Percentiles rank a stretch among this genome's conserved stretches.
Evolutionary conservation across 345 rosid genomes (phyloP).

Genomic region (Cardamine resedifolia): DNA sequence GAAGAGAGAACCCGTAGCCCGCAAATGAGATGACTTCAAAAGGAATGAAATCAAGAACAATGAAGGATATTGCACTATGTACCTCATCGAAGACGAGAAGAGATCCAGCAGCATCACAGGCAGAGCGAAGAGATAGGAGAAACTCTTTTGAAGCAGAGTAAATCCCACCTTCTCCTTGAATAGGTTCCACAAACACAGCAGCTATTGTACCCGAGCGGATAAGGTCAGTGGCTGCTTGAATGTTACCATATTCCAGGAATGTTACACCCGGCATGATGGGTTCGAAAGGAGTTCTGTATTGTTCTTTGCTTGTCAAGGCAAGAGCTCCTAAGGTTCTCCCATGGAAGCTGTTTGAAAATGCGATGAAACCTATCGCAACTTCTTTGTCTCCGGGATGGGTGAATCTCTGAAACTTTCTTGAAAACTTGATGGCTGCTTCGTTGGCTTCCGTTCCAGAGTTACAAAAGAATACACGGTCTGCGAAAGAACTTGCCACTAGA

Average conservation of each 20-base stretch:
- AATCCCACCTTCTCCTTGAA: constrained; percentile 98
- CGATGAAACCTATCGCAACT: constrained; percentile 65
- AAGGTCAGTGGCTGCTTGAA: constrained; percentile 54
- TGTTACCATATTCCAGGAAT: constrained; percentile 79
- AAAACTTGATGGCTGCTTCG: constrained; percentile 94
- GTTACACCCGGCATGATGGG: constrained; percentile 99
- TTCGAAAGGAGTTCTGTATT: constrained; percentile 81
- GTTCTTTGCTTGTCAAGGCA: constrained; percentile 90
- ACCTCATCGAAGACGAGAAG: constrained; percentile 89
- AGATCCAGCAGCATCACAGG: constrained; percentile 78
- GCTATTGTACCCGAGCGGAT: constrained; percentile 63
- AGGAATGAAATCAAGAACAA: background rate
- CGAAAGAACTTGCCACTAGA: constrained; percentile 71
- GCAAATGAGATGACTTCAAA: background rate
- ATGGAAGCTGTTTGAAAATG: constrained; percentile 81
- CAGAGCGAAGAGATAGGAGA: constrained; percentile 62
- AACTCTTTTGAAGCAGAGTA: constrained; percentile 76
- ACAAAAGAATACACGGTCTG: constrained; percentile 80
- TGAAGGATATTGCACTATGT: background rate
- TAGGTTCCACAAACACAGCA: constrained; percentile 91
- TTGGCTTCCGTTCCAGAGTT: constrained; percentile 97
- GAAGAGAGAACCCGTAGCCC: background rate
- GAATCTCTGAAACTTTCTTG: constrained; percentile 79
- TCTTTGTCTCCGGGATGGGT: constrained; percentile 50
- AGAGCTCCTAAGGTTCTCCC: constrained; percentile 95